Conservation (phyloP, 2,329 filamentous ascomycete species). For the Septoria linicola region DNA sequence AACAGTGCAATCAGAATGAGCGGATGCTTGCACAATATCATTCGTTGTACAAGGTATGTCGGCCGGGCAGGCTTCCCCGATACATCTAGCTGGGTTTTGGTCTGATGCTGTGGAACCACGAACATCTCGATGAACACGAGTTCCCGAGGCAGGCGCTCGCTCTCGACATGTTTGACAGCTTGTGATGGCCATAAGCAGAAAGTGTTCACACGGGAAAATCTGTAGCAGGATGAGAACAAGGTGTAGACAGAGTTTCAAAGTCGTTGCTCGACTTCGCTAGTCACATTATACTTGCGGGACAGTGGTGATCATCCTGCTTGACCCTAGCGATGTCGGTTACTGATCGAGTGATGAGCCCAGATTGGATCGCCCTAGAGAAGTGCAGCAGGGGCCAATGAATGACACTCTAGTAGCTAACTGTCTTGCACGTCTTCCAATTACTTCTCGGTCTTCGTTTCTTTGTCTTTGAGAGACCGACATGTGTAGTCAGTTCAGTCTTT, state of each 20-base stretch:
- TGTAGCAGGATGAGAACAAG: background rate
- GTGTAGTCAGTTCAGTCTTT: background rate
- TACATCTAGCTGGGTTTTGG: background rate
- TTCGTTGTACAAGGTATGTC: background rate
- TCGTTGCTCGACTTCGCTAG: background rate
- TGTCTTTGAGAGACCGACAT: background rate
- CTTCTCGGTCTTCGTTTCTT: background rate
- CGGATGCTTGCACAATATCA: background rate
- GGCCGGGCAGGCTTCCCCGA: background rate
- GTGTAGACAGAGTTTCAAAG: background rate
- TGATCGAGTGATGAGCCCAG: background rate
- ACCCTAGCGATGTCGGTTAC: background rate
- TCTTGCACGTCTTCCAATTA: too few species aligned
- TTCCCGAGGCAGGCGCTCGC: slow-evolving; percentile 7
- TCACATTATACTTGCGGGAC: background rate
- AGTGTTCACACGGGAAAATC: background rate
- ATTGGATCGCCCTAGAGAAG: background rate
- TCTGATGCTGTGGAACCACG: background rate
- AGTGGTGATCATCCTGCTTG: background rate
- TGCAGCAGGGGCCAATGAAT: background rate
- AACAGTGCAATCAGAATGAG: background rate
- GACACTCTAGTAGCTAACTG: background rate
- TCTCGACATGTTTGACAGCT: slow-evolving; percentile 8
- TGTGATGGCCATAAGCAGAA: background rate
- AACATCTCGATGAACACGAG: background rate